Conservation (phyloP, 768 basidiomycete species). For the Xerocomus brunneocitrinus region DNA sequence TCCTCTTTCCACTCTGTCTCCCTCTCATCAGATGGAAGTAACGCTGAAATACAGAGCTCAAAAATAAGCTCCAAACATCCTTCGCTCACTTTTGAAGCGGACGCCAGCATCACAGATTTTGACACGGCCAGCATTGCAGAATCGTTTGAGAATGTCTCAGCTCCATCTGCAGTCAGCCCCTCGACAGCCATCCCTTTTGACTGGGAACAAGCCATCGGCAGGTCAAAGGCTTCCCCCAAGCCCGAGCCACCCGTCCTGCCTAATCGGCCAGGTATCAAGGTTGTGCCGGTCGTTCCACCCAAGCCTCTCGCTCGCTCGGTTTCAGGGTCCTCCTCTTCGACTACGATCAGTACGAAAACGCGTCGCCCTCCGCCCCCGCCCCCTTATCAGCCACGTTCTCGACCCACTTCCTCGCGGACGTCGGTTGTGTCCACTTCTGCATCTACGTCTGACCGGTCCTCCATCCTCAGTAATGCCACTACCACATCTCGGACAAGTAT, state of each 20-base stretch:
- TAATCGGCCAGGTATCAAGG: slow-evolving; percentile 36
- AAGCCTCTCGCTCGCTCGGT: slow-evolving; percentile 30
- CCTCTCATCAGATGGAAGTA: slow-evolving; percentile 58
- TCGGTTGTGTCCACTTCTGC: slow-evolving; percentile 35
- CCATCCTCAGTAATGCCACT: slow-evolving; percentile 48
- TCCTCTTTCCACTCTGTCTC: slow-evolving; percentile 85
- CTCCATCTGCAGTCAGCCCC: slow-evolving; percentile 51
- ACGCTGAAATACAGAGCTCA: slow-evolving; percentile 15
- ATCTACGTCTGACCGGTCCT: slow-evolving; percentile 59
- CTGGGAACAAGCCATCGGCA: slow-evolving; percentile 46
- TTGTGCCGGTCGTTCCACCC: slow-evolving; percentile 18
- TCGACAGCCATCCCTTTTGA: slow-evolving; percentile 43
- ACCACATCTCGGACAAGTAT: slow-evolving; percentile 37
- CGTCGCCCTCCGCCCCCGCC: slow-evolving; percentile 38
- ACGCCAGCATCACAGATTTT: slow-evolving; percentile 34
- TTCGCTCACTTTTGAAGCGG: slow-evolving; percentile 45
- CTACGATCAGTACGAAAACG: slow-evolving; percentile 34
- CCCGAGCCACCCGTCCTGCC: slow-evolving; percentile 45
- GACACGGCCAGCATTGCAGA: slow-evolving; percentile 61
- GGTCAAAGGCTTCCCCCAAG: slow-evolving; percentile 26
- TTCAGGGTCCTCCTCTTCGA: slow-evolving; percentile 36
- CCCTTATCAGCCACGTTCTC: slow-evolving; percentile 21
- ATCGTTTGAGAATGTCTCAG: slow-evolving; percentile 68
- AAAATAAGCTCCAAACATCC: slow-evolving; percentile 32
- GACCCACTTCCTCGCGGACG: slow-evolving; percentile 33